phyloP scores from a whole-genome alignment of 1,284 basidiomycete species.

The Trichosporon sp. region DNA sequence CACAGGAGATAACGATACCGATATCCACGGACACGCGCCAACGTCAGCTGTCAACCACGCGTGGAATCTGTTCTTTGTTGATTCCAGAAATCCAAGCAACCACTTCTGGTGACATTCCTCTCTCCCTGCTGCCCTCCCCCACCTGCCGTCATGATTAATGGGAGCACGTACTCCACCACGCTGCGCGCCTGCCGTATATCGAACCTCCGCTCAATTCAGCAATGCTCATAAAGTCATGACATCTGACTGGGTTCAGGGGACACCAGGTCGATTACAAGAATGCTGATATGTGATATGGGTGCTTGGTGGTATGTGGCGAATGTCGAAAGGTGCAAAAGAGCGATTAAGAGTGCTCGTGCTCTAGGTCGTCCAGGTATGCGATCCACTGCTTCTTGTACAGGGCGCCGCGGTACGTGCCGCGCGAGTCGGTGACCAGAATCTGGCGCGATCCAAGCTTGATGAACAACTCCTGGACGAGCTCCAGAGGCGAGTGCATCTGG shows the following conservation, averaged over 20 bases:
- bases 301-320: background rate
- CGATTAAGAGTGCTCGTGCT: conserved; percentile 48
- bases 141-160: background rate
- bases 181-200: too few species aligned
- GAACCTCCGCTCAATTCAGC: background rate
- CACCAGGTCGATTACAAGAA: background rate
- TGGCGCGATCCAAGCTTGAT: conserved; percentile 87
- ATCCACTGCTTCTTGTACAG: conserved; percentile 93
- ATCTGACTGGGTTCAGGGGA: background rate
- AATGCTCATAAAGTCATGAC: background rate
- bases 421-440: conserved; percentile 74
- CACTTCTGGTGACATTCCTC: background rate
- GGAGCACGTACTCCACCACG: background rate
- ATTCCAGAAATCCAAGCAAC: background rate
- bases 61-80: background rate
- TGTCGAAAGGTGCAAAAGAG: background rate
- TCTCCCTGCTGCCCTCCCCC: background rate
- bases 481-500: conserved; percentile 74
- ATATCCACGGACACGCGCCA: background rate
- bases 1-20: background rate
- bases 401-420: conserved; percentile 80
- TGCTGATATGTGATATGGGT: background rate
- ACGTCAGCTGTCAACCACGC: background rate
- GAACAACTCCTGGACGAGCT: conserved; percentile 86
- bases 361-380: conserved; percentile 68